Evolutionary conservation across 2,329 filamentous ascomycete genomes (phyloP).

Genomic region (Hymenoscyphus albidus): DNA sequence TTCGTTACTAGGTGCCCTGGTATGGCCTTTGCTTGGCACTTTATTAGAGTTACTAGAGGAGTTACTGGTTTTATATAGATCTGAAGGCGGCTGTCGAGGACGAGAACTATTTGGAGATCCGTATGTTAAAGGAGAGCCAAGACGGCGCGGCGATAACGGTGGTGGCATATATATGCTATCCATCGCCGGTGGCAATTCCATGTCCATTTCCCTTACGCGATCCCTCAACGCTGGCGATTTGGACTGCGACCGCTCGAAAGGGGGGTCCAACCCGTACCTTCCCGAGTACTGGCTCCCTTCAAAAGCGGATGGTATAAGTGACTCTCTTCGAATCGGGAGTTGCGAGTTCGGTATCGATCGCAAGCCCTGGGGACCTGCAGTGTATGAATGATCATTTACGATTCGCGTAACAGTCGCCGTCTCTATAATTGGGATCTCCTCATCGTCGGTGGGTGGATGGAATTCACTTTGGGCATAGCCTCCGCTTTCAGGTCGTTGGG

Average conservation of each 20-base stretch:
- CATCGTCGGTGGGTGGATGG: constrained; percentile 38
- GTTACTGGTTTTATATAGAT: constrained; percentile 34
- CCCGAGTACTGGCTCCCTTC: constrained; percentile 30
- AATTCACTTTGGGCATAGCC: constrained; percentile 43
- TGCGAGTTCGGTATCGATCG: constrained; percentile 28
- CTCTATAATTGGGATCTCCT: constrained; percentile 46
- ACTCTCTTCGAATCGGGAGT: constrained; percentile 35
- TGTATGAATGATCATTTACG: constrained; percentile 39
- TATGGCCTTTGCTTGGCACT: constrained; percentile 39
- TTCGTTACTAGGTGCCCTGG: constrained; percentile 65
- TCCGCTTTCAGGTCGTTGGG: constrained; percentile 63
- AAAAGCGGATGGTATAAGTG: constrained; percentile 32
- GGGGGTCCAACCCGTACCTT: constrained; percentile 33
- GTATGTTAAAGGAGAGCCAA: constrained; percentile 43
- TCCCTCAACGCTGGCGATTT: constrained; percentile 42
- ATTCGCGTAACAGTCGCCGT: constrained; percentile 52
- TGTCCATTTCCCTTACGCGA: constrained; percentile 36
- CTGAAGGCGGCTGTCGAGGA: constrained; percentile 30
- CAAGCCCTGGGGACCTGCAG: constrained; percentile 22
- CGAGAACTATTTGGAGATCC: constrained; percentile 34
- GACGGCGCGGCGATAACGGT: constrained; percentile 64
- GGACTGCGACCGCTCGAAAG: constrained; percentile 52
- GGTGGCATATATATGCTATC: constrained; percentile 63
- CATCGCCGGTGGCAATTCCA: constrained; percentile 47
- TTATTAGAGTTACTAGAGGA: constrained; percentile 34